Conservation (phyloP, 2,329 filamentous ascomycete genomes). For the Diaporthe longicolla region DNA sequence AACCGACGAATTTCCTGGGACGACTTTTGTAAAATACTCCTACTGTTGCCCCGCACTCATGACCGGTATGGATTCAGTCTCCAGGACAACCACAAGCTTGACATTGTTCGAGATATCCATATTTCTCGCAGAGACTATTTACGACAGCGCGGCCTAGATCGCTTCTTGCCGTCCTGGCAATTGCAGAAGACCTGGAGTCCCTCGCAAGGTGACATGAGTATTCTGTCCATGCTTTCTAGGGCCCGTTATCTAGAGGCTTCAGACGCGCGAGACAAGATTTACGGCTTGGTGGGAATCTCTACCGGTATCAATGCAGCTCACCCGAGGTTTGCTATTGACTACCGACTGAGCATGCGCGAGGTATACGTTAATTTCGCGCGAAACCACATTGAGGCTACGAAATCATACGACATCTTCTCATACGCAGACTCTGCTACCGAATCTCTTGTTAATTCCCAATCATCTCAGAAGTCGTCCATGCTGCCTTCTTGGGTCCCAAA, state of each 20-base stretch:
- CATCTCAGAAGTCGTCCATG: background rate
- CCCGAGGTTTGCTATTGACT: background rate
- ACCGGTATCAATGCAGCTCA: background rate
- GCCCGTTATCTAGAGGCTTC: slow-evolving; percentile 12
- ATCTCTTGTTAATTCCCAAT: background rate
- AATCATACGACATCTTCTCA: slow-evolving; percentile 9
- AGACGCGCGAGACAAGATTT: slow-evolving; percentile 16
- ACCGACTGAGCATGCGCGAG: background rate
- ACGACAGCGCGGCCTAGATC: background rate
- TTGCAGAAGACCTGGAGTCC: background rate
- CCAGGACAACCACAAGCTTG: background rate
- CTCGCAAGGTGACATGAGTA: background rate
- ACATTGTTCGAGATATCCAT: slow-evolving; percentile 11
- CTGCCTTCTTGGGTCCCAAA: slow-evolving; percentile 14
- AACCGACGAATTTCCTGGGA: slow-evolving; percentile 2
- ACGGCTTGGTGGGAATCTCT: slow-evolving; percentile 7
- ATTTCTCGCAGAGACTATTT: slow-evolving; percentile 5
- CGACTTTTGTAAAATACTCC: slow-evolving; percentile 13
- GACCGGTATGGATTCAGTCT: slow-evolving; percentile 11
- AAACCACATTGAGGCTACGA: slow-evolving; percentile 10
- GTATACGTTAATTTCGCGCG: slow-evolving; percentile 6
- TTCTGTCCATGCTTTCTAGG: background rate
- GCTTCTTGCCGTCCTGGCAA: slow-evolving; percentile 7
- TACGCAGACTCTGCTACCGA: background rate
- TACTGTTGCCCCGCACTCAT: background rate